Evolutionary conservation across 305 asterid species (phyloP).

Genomic region (Fraxinus greggii): DNA sequence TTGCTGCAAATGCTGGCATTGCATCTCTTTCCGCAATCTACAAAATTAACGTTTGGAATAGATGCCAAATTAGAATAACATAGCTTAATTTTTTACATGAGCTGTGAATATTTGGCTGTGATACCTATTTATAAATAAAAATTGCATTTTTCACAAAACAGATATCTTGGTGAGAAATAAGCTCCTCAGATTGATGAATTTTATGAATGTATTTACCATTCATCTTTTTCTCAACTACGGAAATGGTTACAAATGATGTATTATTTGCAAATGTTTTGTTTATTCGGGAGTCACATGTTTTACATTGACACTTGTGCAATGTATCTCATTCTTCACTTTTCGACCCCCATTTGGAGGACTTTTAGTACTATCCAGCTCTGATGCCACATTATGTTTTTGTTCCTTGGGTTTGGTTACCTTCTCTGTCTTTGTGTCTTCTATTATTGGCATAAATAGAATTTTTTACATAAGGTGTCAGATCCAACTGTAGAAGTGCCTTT

Average conservation of each 20-base stretch:
- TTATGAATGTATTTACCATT: not conserved
- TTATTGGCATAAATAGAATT: not conserved
- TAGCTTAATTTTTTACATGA: not conserved
- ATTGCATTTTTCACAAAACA: not conserved
- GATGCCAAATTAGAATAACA: not conserved
- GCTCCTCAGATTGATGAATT: not conserved
- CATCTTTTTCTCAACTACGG: not conserved
- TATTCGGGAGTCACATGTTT: not conserved
- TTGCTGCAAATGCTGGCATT: not conserved
- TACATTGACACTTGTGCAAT: not conserved
- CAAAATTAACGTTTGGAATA: not conserved
- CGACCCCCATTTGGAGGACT: not conserved
- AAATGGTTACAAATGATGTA: not conserved
- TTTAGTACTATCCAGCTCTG: conserved; percentile 12
- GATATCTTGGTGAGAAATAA: not conserved
- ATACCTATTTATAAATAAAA: not conserved
- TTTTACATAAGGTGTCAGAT: conserved; percentile 21
- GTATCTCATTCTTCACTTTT: not conserved
- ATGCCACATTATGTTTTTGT: not conserved
- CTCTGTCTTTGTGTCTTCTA: not conserved
- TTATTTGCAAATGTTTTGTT: not conserved
- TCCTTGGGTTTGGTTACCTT: not conserved
- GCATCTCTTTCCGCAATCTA: not conserved
- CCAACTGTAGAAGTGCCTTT: conserved; percentile 29
- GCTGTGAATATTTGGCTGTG: not conserved